Conservation (phyloP, 495 filamentous ascomycete genomes). For the Pyronema omphalodes region DNA sequence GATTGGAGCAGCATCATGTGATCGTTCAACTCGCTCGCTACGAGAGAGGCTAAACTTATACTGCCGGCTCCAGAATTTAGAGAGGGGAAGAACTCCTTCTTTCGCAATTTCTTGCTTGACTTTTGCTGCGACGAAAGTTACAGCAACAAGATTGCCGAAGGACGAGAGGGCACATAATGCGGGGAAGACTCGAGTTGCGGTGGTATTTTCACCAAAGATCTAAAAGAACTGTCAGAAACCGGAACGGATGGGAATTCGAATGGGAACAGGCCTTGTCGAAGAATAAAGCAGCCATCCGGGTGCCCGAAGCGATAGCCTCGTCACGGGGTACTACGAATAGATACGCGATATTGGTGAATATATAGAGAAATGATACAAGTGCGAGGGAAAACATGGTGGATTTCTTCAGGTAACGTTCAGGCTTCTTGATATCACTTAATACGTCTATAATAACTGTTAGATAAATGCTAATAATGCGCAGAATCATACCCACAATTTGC, state of each 20-base stretch:
- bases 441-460: slow-evolving; percentile 11
- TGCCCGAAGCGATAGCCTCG: not conserved
- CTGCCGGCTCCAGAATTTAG: slow-evolving; percentile 21
- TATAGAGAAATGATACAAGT: slow-evolving; percentile 26
- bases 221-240: not conserved
- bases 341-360: slow-evolving; percentile 31
- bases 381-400: slow-evolving; percentile 24
- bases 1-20: slow-evolving; percentile 14
- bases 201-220: not conserved
- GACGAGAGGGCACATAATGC: slow-evolving; percentile 30
- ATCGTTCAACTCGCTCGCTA: slow-evolving; percentile 27
- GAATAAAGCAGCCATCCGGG: slow-evolving; percentile 5
- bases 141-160: slow-evolving; percentile 33
- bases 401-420: slow-evolving; percentile 26
- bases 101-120: slow-evolving; percentile 39
- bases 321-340: slow-evolving; percentile 14
- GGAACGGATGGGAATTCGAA: too few relatives aligned
- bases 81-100: slow-evolving; percentile 33
- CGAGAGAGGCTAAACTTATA: slow-evolving; percentile 26
- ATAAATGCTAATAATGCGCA: not conserved
- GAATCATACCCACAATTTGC: slow-evolving; percentile 20
- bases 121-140: slow-evolving; percentile 33
- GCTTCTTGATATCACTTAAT: slow-evolving; percentile 29
- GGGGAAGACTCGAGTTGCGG: slow-evolving; percentile 20
- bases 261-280: slow-evolving; percentile 4